phyloP scores from a whole-genome alignment of 164 flowering plant genomes.

The Dillenia suffruticosa region DNA sequence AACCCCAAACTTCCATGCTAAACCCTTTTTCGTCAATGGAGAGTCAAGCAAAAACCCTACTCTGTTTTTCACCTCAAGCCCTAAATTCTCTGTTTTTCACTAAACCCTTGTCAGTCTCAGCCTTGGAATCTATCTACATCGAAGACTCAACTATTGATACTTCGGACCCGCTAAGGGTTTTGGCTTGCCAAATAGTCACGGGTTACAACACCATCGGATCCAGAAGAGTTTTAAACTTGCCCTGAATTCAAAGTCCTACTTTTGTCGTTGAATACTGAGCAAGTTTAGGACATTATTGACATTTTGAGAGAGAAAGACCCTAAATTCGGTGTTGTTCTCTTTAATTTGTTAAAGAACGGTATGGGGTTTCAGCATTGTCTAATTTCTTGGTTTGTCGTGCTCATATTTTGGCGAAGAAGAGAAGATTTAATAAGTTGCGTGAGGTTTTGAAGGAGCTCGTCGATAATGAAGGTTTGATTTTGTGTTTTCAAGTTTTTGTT shows the following conservation, averaged over 20 bases:
- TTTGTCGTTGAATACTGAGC: conserved; percentile 12
- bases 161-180: not conserved
- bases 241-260: conserved; percentile 12
- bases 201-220: conserved; percentile 16
- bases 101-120: conserved; percentile 10
- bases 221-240: conserved; percentile 1
- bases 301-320: conserved; percentile 18
- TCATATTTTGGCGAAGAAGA: conserved; percentile 45
- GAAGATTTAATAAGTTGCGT: conserved; percentile 30
- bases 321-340: conserved; percentile 32
- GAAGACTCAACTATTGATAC: conserved; percentile 2
- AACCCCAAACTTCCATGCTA: not conserved
- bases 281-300: conserved; percentile 26
- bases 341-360: conserved; percentile 27
- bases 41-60: conserved; percentile 1
- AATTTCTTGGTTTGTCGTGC: conserved; percentile 30
- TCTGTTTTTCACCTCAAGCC: not conserved
- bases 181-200: conserved; percentile 18
- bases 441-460: conserved; percentile 31
- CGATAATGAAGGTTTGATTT: conserved; percentile 45
- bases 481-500: not conserved
- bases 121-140: conserved; percentile 13
- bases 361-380: conserved; percentile 40
- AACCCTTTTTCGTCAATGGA: not conserved
- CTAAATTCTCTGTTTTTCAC: conserved; percentile 12